phyloP scores from a whole-genome alignment of 257 asterid genomes.

The Fraxinus excelsior region DNA sequence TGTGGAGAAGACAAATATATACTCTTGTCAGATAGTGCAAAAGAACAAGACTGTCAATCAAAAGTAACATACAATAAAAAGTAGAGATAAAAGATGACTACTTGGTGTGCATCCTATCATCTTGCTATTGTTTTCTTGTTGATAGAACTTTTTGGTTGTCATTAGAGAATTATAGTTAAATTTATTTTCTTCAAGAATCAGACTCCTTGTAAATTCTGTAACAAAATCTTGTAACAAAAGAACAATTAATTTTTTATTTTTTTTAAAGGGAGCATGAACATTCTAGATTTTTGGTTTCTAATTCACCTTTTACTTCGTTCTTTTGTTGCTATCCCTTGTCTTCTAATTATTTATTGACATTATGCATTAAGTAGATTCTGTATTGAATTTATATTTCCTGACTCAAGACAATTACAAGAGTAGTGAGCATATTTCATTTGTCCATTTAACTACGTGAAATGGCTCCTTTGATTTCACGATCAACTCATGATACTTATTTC shows the following conservation, averaged over 20 bases:
- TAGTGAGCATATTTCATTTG: neutral
- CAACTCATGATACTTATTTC: neutral
- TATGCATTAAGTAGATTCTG: neutral
- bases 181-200: neutral
- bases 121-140: neutral
- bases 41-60: neutral
- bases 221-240: too few species aligned
- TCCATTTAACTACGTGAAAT: neutral
- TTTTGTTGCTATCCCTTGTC: neutral
- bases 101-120: neutral
- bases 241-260: neutral
- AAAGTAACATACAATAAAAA: neutral
- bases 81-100: neutral
- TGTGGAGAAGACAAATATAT: neutral
- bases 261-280: neutral
- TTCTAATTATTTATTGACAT: neutral
- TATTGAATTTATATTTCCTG: neutral
- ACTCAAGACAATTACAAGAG: neutral
- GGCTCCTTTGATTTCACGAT: neutral
- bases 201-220: too few species aligned
- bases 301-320: too few species aligned
- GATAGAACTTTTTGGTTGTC: neutral
- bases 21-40: neutral
- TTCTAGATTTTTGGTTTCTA: neutral
- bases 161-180: neutral